A percentile compares a stretch with the other conserved stretches of the same genome.
Conservation (phyloP, 495 filamentous ascomycete genomes). For the Apodospora peruviana region DNA sequence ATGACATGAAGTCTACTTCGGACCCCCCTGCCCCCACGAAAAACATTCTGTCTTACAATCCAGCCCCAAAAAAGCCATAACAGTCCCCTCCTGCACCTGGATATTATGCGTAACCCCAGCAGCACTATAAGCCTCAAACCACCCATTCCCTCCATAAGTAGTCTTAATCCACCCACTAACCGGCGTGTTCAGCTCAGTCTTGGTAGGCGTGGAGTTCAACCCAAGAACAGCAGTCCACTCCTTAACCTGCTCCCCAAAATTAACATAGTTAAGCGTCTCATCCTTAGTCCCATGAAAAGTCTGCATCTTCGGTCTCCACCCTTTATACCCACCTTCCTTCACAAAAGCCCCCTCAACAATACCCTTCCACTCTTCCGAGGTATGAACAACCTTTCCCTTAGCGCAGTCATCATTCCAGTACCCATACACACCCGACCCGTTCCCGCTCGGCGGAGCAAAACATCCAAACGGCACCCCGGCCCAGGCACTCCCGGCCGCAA, state of each 20-base stretch:
- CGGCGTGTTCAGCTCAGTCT: constrained; percentile 27
- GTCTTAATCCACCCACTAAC: constrained; percentile 40
- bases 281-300: constrained; percentile 52
- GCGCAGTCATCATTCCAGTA: constrained; percentile 46
- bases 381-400: constrained; percentile 35
- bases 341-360: constrained; percentile 48
- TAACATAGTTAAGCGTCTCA: constrained; percentile 39
- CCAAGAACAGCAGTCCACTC: constrained; percentile 52
- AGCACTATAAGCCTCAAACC: constrained; percentile 45
- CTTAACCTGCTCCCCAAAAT: constrained; percentile 49
- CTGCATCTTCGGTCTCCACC: constrained; percentile 47
- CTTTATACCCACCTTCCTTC: constrained; percentile 46
- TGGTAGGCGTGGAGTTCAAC: constrained; percentile 25
- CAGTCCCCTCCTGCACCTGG: constrained; percentile 40
- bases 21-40: constrained; percentile 30
- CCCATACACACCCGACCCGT: constrained; percentile 31
- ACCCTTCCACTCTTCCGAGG: constrained; percentile 41
- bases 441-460: constrained; percentile 33
- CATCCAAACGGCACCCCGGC: constrained; percentile 51
- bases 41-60: constrained; percentile 31
- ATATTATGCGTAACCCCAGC: constrained; percentile 46
- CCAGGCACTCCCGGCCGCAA: constrained; percentile 49
- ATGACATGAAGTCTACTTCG: too few relatives aligned
- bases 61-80: constrained; percentile 48
- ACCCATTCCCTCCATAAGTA: constrained; percentile 36